Evolutionary conservation across 352 stramenopile species (phyloP), one percentile per base, ranked within the genome.

Genomic region (Pythium folliculosum): DNA sequence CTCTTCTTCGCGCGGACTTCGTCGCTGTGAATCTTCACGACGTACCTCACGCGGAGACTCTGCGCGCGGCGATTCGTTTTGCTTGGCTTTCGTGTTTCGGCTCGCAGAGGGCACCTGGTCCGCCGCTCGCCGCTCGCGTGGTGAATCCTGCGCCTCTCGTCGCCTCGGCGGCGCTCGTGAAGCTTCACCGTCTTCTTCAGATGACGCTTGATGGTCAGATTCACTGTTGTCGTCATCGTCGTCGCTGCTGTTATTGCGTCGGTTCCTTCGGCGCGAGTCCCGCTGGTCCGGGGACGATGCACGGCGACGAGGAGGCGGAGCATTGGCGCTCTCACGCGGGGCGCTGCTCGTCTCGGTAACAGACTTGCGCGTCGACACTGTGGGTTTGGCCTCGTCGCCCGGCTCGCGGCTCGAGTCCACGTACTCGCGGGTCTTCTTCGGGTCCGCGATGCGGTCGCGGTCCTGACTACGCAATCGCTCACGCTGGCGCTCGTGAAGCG

Each of bases 391-490:
- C 12, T 64, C 63, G 8, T 70, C 48, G 0, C 17, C 17, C 5
- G 27, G 21, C 49, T 51, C 40, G 32, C 56, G 19, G 17, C 19
- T 59, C 5, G 62, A 45, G 44, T 58, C 43, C 8, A 63, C 37
- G 30, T 49, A 14, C 25, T 63, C 38, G 16, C 48, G 22, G 3
- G 49, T 60, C 32, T 70, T 38, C 60, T 78, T 80, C 2, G 66
- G 37, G 49, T 77, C 70, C 6, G 66, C 72, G 19, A 82, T 70
- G 37, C 64, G 71, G 32, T 81, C 72, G n/a, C 71, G 65, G 9
- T 76, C 65, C 30, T 65, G 61, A 17, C 67, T 61, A 57, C 52
- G 68, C 44, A 68, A 62, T 12, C 22, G 65, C 22, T 30, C 63
- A 37, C 52, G 58, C 52, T 30, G 58, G 44, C 5, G 59, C 49